Percentiles rank a stretch among this genome's conserved stretches.
Evolutionary conservation across 805 yeast genomes (phyloP).

Genomic region (Candida endomychidarum): DNA sequence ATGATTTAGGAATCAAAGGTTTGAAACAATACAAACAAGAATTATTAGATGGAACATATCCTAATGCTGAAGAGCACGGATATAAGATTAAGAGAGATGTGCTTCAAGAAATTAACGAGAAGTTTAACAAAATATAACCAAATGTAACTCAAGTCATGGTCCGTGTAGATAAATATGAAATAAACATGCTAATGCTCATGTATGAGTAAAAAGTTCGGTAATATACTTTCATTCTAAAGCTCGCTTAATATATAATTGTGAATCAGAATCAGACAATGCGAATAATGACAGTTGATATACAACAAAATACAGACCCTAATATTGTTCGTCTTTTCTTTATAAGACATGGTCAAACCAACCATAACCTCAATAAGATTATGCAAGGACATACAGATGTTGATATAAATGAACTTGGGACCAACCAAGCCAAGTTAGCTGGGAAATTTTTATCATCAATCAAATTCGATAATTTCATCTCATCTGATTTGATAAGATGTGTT

Average conservation of each 20-base stretch:
- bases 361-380: conserved; percentile 63
- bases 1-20: conserved; percentile 49
- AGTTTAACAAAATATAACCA: neutral
- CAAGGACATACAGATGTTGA: conserved; percentile 78
- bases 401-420: conserved; percentile 58
- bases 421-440: conserved; percentile 63
- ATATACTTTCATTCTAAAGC: too few species aligned
- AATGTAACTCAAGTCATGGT: too few species aligned
- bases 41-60: conserved; percentile 57
- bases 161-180: too few species aligned
- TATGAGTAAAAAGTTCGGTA: too few species aligned
- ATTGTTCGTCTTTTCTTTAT: conserved; percentile 57
- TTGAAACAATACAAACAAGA: conserved; percentile 58
- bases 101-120: conserved; percentile 22
- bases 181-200: too few species aligned
- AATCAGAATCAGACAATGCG: too few species aligned
- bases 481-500: conserved; percentile 59
- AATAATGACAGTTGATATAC: conserved; percentile 21
- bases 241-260: too few species aligned
- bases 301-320: conserved; percentile 33
- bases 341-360: conserved; percentile 84
- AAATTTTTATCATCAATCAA: conserved; percentile 34
- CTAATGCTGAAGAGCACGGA: conserved; percentile 58
- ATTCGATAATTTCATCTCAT: conserved; percentile 49
- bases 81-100: conserved; percentile 70